Conservation (phyloP, 345 rosid species). For the Euclidium syriacum region DNA sequence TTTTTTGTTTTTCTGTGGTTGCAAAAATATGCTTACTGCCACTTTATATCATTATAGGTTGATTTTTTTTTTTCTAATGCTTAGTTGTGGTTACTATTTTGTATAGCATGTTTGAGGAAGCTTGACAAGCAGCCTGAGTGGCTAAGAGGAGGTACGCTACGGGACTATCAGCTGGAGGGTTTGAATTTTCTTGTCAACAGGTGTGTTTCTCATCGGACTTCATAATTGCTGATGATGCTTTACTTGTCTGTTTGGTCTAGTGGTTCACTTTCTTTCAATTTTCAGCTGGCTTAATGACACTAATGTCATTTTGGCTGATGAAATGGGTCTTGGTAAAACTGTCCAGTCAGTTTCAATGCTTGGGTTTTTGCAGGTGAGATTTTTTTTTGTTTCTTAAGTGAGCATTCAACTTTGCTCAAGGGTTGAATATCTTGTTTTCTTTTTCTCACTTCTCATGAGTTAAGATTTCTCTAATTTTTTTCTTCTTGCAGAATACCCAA, state of each 20-base stretch:
- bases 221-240: not conserved
- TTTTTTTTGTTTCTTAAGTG: not conserved
- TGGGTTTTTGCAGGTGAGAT: constrained; percentile 87
- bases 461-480: constrained; percentile 4
- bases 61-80: not conserved
- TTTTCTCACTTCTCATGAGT: constrained; percentile 7
- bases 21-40: not conserved
- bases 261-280: constrained; percentile 11
- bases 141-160: constrained; percentile 93
- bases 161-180: constrained; percentile 98
- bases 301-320: constrained; percentile 99
- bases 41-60: not conserved
- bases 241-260: constrained; percentile 5
- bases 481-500: constrained; percentile 67
- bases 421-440: not conserved
- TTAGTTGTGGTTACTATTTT: constrained; percentile 17
- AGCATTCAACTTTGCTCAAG: constrained; percentile 9
- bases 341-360: constrained; percentile 99
- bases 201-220: constrained; percentile 36
- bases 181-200: constrained; percentile 97
- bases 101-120: constrained; percentile 79
- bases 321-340: constrained; percentile 99
- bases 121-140: constrained; percentile 99
- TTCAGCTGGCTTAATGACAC: constrained; percentile 98
- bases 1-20: not conserved